Percentiles rank a stretch among this genome's conserved stretches.
These are phyloP conservation scores for Stylosanthes scabra DNA, from an alignment of 331 rosid genomes.

Conservation along the genomic window DNA sequence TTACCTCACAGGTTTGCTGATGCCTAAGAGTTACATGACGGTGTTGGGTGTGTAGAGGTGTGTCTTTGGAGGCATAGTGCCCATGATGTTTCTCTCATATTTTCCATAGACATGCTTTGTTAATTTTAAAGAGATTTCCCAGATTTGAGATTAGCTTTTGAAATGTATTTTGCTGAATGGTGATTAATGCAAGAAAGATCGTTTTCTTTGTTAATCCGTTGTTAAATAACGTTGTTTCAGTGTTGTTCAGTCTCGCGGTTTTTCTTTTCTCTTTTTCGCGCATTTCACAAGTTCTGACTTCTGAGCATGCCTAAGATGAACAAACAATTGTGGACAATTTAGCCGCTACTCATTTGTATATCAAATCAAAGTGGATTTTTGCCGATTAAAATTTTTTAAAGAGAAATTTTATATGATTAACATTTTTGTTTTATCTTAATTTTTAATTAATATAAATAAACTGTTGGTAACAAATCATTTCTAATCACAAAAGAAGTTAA, in stretches of 20 bases:
- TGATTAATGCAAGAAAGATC: conserved; percentile 8
- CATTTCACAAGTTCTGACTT: too few relatives aligned
- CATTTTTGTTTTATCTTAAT: too few relatives aligned
- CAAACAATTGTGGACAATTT: too few relatives aligned
- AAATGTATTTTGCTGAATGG: conserved; percentile 35
- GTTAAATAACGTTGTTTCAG: conserved; percentile 38
- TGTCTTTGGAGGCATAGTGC: background rate
- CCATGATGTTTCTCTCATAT: background rate
- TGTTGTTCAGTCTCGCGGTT: background rate
- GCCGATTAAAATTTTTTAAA: too few relatives aligned
- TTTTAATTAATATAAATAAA: too few relatives aligned
- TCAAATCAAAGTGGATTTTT: too few relatives aligned
- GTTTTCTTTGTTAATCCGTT: conserved; percentile 10
- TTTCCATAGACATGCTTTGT: conserved; percentile 27
- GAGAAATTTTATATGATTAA: too few relatives aligned
- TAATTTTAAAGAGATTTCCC: conserved; percentile 5
- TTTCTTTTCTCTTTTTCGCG: too few relatives aligned
- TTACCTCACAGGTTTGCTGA: conserved; percentile 43
- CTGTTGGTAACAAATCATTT: too few relatives aligned
- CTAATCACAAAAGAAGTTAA: too few relatives aligned
- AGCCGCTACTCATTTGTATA: too few relatives aligned
- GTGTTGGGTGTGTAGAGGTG: background rate
- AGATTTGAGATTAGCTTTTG: conserved; percentile 20
- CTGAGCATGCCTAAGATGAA: too few relatives aligned
- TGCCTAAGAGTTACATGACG: conserved; percentile 26